These are phyloP conservation scores for Penicillium decumbens DNA, from an alignment of 2,329 filamentous ascomycete genomes.

Conservation along the genomic window DNA sequence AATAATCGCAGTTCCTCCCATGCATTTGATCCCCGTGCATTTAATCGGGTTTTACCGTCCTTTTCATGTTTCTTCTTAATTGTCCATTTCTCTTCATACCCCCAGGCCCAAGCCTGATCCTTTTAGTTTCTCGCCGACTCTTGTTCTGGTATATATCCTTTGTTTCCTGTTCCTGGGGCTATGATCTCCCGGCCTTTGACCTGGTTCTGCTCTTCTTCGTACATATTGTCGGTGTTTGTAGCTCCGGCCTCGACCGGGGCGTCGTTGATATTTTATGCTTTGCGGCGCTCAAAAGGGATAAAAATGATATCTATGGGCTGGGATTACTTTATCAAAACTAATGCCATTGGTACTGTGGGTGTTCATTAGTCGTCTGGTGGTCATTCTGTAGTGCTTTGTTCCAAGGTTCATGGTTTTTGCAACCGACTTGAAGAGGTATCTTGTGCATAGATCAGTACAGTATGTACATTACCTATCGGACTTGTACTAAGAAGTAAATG, in stretches of 20 bases:
- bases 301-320: constrained; percentile 23
- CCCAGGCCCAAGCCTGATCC: constrained; percentile 8
- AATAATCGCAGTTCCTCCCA: constrained; percentile 40
- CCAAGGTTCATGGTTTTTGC: neutral
- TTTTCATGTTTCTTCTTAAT: constrained; percentile 2
- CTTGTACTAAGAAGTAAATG: neutral
- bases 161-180: constrained; percentile 13
- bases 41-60: constrained; percentile 25
- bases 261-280: constrained; percentile 16
- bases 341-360: constrained; percentile 19
- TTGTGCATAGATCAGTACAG: neutral
- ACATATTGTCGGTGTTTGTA: constrained; percentile 16
- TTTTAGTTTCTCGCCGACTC: constrained; percentile 7
- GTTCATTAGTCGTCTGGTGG: neutral
- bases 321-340: constrained; percentile 19
- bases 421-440: neutral
- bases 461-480: neutral
- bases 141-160: constrained; percentile 14
- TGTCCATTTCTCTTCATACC: constrained; percentile 7
- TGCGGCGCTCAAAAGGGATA: constrained; percentile 22
- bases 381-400: no score
- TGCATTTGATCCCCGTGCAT: constrained; percentile 48
- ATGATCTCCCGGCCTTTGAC: constrained; percentile 16
- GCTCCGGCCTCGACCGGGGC: constrained; percentile 2
- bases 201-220: constrained; percentile 10